Evolutionary conservation across 2,329 filamentous ascomycete species (phyloP), one percentile per base, ranked within the genome.

Genomic region (Colletotrichum orchidophilum): DNA sequence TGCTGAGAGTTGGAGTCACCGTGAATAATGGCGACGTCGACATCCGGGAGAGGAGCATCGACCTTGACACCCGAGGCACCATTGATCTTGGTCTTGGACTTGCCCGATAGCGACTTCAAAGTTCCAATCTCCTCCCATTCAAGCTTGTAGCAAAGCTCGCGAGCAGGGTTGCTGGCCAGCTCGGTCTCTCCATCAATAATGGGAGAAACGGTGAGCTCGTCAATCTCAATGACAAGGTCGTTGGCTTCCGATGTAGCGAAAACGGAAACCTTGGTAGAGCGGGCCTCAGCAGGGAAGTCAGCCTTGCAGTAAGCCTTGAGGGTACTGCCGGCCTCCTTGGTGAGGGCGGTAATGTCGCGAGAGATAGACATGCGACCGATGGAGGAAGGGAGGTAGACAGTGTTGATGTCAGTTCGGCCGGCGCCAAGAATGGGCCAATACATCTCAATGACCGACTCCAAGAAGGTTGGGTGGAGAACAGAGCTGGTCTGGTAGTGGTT

Each of bases 391-490:
- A 81, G 77, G 73, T 80, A 81, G 29, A 81, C 75, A 0, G 77
- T 80, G 24, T 80, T 75, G 13, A 80, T 65, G 4, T 74, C 70
- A 70, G 75, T 75, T 8, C 73, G 73, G 18, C 77, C 78, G 11
- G 76, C 73, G 8, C 79, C 79, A 21, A 81, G 76, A 54, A 81
- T 77, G 1, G 79, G 79, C 78, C 78, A 81, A 67, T 75, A 74
- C 73, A 76, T 75, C 70, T 75, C 72, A 29, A 75, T 72, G 27
- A 75, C 35, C 2, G 73, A 73, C 63, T 76, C 74, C 49, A 75
- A 63, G 62, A 73, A 72, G 6, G 75, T 71, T 5, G 75, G 75
- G 55, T 75, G 74, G 49, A 75, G 70, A 15, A 75, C 61, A 42
- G 70, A 73, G 67, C 67, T 71, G 31, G 66, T 67, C 50, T 72